Conservation (phyloP, 164 flowering plant species). For the Vitis labrusca region DNA sequence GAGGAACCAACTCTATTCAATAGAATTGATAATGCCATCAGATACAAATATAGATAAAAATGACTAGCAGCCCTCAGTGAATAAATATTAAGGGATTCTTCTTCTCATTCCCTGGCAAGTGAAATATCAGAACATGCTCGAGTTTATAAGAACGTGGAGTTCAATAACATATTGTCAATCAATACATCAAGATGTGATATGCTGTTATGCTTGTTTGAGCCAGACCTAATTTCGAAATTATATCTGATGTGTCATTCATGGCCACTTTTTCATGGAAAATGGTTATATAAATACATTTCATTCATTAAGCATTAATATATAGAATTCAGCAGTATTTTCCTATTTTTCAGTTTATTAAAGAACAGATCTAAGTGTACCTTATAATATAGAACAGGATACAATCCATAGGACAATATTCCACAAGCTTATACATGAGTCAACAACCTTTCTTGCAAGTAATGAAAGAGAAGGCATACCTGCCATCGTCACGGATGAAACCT, state of each 20-base stretch:
- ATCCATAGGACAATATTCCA: not conserved
- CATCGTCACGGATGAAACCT: conserved; percentile 87
- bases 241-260: not conserved
- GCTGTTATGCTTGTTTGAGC: not conserved
- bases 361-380: not conserved
- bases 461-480: conserved; percentile 49
- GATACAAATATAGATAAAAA: too few species aligned
- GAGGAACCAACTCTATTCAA: too few species aligned
- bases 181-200: not conserved
- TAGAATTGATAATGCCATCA: too few species aligned
- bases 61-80: too few species aligned
- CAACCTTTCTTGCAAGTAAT: not conserved
- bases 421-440: not conserved
- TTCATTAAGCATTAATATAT: too few species aligned
- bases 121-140: not conserved
- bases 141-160: not conserved
- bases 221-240: not conserved
- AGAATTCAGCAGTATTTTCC: too few species aligned
- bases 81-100: too few species aligned
- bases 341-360: too few species aligned
- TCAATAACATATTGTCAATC: not conserved
- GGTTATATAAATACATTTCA: too few species aligned
- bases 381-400: not conserved
- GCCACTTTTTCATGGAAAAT: too few species aligned
- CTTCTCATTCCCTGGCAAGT: not conserved